A percentile compares a stretch with the other conserved stretches of the same genome.
These are phyloP conservation scores for Cordyceps tenuipes DNA, from an alignment of 2,329 filamentous ascomycete genomes.

Conservation along the genomic window DNA sequence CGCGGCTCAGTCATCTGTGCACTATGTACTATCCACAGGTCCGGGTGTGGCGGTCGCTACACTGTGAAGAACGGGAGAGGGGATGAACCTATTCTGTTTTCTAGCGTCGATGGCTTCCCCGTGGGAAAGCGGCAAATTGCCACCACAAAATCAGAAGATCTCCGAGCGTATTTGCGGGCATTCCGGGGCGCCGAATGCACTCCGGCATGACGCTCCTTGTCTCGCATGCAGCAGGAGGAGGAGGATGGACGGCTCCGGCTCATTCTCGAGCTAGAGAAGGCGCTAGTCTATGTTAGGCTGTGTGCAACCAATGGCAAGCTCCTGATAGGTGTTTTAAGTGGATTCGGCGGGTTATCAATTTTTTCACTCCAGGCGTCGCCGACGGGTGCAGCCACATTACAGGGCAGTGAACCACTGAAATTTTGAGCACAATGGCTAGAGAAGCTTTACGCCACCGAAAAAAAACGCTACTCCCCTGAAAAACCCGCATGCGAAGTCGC, in stretches of 20 bases:
- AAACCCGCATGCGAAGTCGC: conserved; percentile 13
- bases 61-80: neutral
- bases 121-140: neutral
- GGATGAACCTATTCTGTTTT: neutral
- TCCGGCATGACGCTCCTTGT: neutral
- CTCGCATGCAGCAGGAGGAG: neutral
- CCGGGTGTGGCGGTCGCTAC: neutral
- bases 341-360: neutral
- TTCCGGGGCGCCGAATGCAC: neutral
- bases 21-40: neutral
- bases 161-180: neutral
- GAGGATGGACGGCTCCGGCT: conserved; percentile 3
- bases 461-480: conserved; percentile 11
- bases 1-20: conserved; percentile 1
- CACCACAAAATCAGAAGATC: neutral
- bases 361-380: neutral
- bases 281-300: conserved; percentile 3
- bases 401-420: neutral
- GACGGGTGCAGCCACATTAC: neutral
- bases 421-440: conserved; percentile 1
- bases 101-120: conserved; percentile 6
- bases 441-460: conserved; percentile 2
- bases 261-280: conserved; percentile 9
- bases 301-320: neutral
- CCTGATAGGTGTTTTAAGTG: neutral